These are phyloP conservation scores for Coemansia sp. DNA, from an alignment of 192 early-diverging fungal genomes.

Conservation along the genomic window DNA sequence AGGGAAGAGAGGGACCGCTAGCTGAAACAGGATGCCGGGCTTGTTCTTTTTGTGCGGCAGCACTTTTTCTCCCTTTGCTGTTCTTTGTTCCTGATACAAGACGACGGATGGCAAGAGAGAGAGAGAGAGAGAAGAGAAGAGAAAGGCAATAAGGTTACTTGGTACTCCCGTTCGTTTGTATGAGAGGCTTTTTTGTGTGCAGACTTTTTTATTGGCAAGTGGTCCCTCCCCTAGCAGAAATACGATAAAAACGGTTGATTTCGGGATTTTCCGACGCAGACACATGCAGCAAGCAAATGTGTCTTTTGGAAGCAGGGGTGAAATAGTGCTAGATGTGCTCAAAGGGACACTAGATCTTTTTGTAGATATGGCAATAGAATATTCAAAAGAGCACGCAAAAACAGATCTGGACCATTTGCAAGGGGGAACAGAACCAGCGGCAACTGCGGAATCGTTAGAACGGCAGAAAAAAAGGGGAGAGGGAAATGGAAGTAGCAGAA, in stretches of 20 bases:
- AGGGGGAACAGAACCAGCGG: not conserved
- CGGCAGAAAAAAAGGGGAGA: not conserved
- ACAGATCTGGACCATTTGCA: not conserved
- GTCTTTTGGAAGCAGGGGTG: not conserved
- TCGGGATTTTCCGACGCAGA: not conserved
- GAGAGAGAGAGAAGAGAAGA: not conserved
- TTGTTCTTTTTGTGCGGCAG: not conserved
- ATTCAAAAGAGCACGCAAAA: not conserved
- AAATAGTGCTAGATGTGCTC: not conserved
- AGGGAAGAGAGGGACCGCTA: constrained; percentile 1
- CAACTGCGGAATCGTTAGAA: not conserved
- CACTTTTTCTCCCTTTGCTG: not conserved
- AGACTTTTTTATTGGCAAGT: not conserved
- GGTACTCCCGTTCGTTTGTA: no score
- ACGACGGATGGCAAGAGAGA: not conserved
- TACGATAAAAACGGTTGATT: not conserved
- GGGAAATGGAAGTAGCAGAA: no score
- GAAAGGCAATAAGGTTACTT: not conserved
- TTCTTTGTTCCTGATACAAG: not conserved
- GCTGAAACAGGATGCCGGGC: not conserved
- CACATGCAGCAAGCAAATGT: not conserved
- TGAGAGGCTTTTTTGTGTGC: no score
- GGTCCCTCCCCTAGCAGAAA: not conserved
- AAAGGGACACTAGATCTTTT: not conserved
- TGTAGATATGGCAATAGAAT: not conserved